A percentile compares a stretch with the other conserved stretches of the same genome.
Conservation (phyloP, 495 filamentous ascomycete genomes). For the Penicillium dipodomyicola region DNA sequence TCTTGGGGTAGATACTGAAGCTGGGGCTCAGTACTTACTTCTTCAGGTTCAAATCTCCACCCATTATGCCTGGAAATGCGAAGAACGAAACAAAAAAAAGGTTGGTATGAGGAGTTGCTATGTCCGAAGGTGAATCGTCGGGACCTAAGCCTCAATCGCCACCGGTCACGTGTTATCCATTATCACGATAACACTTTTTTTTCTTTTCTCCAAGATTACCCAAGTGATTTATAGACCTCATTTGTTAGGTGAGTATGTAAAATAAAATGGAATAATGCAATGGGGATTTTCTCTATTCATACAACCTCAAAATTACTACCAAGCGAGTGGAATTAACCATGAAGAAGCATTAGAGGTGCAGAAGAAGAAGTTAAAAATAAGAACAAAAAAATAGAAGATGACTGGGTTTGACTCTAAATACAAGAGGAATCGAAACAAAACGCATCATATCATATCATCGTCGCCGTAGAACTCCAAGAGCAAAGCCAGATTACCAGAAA, state of each 20-base stretch:
- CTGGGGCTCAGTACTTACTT: constrained; percentile 50
- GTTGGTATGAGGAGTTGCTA: not conserved
- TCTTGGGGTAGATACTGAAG: not conserved
- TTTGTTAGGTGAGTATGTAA: not conserved
- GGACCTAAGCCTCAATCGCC: not conserved
- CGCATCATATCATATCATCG: constrained; percentile 25
- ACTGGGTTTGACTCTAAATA: constrained; percentile 26
- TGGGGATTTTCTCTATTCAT: too few relatives aligned
- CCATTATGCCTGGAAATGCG: constrained; percentile 55
- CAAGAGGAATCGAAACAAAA: constrained; percentile 22
- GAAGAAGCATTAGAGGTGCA: not conserved
- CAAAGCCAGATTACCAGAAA: constrained; percentile 63
- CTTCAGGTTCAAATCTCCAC: constrained; percentile 90
- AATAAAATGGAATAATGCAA: not conserved
- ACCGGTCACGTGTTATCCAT: constrained; percentile 1
- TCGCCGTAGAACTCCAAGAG: constrained; percentile 17
- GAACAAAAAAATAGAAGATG: constrained; percentile 9
- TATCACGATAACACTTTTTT: not conserved
- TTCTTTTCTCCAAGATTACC: not conserved
- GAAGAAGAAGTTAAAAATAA: constrained; percentile 2
- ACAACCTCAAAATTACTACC: not conserved
- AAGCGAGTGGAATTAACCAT: not conserved
- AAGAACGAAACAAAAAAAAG: not conserved
- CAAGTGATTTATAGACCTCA: not conserved
- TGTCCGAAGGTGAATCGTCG: not conserved